Evolutionary conservation across 2,329 filamentous ascomycete species (phyloP), one percentile per base, ranked within the genome.

Genomic region (Neofusicoccum kwambonambiense): DNA sequence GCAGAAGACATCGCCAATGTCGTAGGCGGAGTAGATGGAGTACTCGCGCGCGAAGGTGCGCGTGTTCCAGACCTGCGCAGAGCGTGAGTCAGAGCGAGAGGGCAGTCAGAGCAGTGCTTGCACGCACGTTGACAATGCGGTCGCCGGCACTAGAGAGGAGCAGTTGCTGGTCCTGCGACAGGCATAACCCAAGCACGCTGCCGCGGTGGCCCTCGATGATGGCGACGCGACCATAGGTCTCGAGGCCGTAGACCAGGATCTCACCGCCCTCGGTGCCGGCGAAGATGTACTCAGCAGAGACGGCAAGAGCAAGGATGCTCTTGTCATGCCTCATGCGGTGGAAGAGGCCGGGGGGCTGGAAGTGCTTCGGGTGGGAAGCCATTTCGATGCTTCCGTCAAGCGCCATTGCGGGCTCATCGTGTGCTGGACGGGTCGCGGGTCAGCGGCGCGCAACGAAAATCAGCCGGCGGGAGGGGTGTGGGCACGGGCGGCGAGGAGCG

Each of bases 1-100:
- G 70, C 92, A 96, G 76, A 98, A 98, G 66, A 99, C 88, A 79
- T 99, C 95, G 66, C 95, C 95, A 45, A 97, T 91, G 71, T 98
- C 95, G 77, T 96, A 94, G 56, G 89, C 90, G 68, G 93, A 96
- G 81, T 96, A 96, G 67, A 98, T 91, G 68, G 95, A 92, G 80
- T 93, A 95, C 0, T 95, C 83, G 34, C 90, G 88, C 64, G 85
- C 86, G 75, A 97, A 88, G 5, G 87, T 89, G 49, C 82, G 84
- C 1, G 93, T 91, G 71, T 88, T 90, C 95, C 95, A 99, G 47
- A 96, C 82, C 84, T 86, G 66, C 15, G 15, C n/a, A 47, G 15
- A 35, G 22, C 7, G 52, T 60, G 54, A 45, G 62, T 62, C 49
- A 54, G 61, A 39, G 11, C n/a, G 12, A 17, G 13, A 62, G n/a